Conservation (phyloP, 179 eudicot genomes). For the Spergularia azorica region DNA sequence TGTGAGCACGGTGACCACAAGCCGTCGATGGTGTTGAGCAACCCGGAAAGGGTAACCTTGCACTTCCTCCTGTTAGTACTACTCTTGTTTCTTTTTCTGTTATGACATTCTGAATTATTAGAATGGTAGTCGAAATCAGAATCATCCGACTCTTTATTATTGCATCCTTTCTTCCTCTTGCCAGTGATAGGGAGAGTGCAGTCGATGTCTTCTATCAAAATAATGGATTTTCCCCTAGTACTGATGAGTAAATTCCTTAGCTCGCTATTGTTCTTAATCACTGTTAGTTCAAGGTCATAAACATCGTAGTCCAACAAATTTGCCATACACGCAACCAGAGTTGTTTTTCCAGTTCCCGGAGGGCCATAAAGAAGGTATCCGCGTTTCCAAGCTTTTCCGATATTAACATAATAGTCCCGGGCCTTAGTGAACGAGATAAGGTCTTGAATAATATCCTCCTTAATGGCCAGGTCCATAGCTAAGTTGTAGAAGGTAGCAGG, state of each 20-base stretch:
- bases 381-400: constrained; percentile 45
- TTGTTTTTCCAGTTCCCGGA: constrained; percentile 76
- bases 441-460: constrained; percentile 42
- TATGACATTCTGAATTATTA: not conserved
- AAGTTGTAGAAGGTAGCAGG: constrained; percentile 35
- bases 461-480: constrained; percentile 40
- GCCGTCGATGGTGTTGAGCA: constrained; percentile 17
- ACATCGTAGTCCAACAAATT: constrained; percentile 48
- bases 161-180: not conserved
- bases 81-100: no score
- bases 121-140: not conserved
- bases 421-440: constrained; percentile 35
- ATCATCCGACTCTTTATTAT: not conserved
- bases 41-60: constrained; percentile 34
- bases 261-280: constrained; percentile 35
- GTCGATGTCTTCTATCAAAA: constrained; percentile 40
- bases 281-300: constrained; percentile 46
- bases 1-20: constrained; percentile 29
- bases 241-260: constrained; percentile 37
- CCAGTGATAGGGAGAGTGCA: constrained; percentile 38
- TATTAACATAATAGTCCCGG: constrained; percentile 34
- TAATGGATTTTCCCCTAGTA: constrained; percentile 31
- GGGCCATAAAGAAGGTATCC: constrained; percentile 46
- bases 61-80: not conserved
- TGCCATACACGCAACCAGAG: constrained; percentile 81